Percentiles rank a stretch among this genome's conserved stretches.
Evolutionary conservation across 106 monocot species (phyloP).

Genomic region (Apostasia shenzhenica): DNA sequence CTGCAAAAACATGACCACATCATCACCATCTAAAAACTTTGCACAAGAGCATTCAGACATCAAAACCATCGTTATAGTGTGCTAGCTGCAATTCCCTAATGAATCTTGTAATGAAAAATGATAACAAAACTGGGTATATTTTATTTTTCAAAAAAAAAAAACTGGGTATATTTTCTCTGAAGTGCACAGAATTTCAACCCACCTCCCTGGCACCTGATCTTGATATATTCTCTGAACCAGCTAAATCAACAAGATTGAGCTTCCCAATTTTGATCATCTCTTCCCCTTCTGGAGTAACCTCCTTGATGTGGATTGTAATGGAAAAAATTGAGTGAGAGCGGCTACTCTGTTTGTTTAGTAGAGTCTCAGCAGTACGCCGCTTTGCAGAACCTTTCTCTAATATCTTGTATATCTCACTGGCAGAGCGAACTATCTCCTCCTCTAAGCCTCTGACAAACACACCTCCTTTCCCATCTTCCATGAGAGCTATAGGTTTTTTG

Average conservation of each 20-base stretch:
- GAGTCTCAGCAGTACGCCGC: slow-evolving; percentile 89
- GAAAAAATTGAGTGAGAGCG: slow-evolving; percentile 95
- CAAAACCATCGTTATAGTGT: background rate
- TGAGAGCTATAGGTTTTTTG: slow-evolving; percentile 66
- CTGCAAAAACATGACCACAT: slow-evolving; percentile 32
- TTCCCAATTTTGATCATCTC: slow-evolving; percentile 98
- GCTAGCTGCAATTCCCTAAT: background rate
- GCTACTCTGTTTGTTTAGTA: slow-evolving; percentile 97
- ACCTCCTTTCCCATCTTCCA: slow-evolving; percentile 77
- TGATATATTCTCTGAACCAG: slow-evolving; percentile 97
- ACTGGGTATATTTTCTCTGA: background rate
- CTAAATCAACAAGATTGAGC: slow-evolving; percentile 97
- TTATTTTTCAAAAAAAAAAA: background rate
- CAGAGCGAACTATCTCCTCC: slow-evolving; percentile 66
- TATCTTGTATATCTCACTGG: slow-evolving; percentile 91
- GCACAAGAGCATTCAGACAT: background rate
- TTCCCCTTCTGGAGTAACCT: slow-evolving; percentile 87
- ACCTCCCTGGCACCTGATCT: slow-evolving; percentile 95
- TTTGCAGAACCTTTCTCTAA: slow-evolving; percentile 91
- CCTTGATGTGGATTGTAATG: slow-evolving; percentile 95
- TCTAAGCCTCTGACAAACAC: slow-evolving; percentile 64
- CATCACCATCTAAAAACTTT: background rate
- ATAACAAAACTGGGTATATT: no score
- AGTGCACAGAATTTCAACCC: slow-evolving; percentile 22
- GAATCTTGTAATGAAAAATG: background rate